Base-by-base conservation (phyloP, 805 yeast species). In the Suhomyces pyralidae region DNA sequence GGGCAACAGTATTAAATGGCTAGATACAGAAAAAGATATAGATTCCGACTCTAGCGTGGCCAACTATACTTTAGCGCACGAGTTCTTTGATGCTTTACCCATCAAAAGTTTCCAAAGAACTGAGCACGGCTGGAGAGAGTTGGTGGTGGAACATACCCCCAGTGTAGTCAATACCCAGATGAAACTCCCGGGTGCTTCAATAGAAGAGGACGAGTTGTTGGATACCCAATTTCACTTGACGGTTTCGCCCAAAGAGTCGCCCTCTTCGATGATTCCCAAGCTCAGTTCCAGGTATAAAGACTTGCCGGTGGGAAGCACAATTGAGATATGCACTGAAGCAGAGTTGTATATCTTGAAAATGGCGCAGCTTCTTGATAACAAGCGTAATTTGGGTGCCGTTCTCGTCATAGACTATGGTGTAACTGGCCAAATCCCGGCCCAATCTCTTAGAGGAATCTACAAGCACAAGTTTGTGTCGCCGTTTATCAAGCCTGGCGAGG, bases 61-160 rank as follows among this genome's bases (percentile, higher is more conserved):
- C 43, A 86, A 87, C 54, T 89, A 81, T 63, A 74, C 88, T 5
- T 65, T 90, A 50, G 94, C 96, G 0, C 96, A 90, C 64, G 96
- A 90, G 66, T 90, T 90, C 61, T 90, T 86, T 63, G 96, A 90
- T 68, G 96, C 96, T 0, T 71, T 90, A 51, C 96, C 96, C 0
- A 83, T 90, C 22, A 83, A 85, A 57, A 80, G 84, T 56, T 89
- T 86, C 62, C 77, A 79, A 50, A 79, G 78, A 55, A 83, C 86
- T 0, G 73, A 75, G 15, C 68, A 82, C 14, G 93, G 93, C 0
- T 90, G 96, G 96, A 73, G 92, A 58, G 96, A 90, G 63, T 74
- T 81, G 22, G 58, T 86, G 40, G 94, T 90, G 30, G 93, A 87
- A 64, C 80, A 70, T 52, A 69, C 71, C 30, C 62, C 69, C 5